phyloP scores from a whole-genome alignment of 2,329 filamentous ascomycete genomes.

The Ceratocystis harringtonii region DNA sequence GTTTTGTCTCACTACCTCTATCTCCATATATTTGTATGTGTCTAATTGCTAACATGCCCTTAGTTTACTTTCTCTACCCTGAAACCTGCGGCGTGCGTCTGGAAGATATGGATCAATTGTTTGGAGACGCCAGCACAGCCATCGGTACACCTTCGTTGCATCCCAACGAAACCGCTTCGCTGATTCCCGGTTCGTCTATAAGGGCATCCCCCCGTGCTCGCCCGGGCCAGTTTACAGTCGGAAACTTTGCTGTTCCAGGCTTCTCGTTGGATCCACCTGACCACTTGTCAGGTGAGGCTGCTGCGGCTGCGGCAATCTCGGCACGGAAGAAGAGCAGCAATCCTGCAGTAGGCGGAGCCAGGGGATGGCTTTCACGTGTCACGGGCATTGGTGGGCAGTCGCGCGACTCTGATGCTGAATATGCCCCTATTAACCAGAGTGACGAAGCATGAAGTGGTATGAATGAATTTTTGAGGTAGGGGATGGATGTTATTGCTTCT shows the following conservation, averaged over 20 bases:
- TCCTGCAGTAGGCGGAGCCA: constrained; percentile 15
- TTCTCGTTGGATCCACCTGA: constrained; percentile 61
- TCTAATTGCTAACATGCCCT: not conserved
- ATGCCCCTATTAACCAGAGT: constrained; percentile 30
- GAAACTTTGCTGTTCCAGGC: constrained; percentile 44
- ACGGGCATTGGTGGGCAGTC: constrained; percentile 26
- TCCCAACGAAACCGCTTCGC: constrained; percentile 55
- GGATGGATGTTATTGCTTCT: not conserved
- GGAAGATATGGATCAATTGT: constrained; percentile 91
- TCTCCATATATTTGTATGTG: not conserved
- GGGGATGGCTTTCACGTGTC: constrained; percentile 35
- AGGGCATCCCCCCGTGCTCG: constrained; percentile 34
- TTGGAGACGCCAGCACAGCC: constrained; percentile 79
- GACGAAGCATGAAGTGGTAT: constrained; percentile 22
- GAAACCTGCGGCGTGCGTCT: constrained; percentile 90
- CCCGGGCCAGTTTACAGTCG: constrained; percentile 43
- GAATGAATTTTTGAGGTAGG: not conserved
- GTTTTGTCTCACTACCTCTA: not conserved
- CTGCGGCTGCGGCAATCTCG: not conserved
- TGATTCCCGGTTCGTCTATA: constrained; percentile 61
- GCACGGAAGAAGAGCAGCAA: not conserved
- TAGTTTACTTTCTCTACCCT: constrained; percentile 94
- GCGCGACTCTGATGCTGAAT: constrained; percentile 25
- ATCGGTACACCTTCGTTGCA: constrained; percentile 62
- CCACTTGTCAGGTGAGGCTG: constrained; percentile 29